phyloP scores from a whole-genome alignment of 306 rosid genomes.

The Prosopis cineraria region DNA sequence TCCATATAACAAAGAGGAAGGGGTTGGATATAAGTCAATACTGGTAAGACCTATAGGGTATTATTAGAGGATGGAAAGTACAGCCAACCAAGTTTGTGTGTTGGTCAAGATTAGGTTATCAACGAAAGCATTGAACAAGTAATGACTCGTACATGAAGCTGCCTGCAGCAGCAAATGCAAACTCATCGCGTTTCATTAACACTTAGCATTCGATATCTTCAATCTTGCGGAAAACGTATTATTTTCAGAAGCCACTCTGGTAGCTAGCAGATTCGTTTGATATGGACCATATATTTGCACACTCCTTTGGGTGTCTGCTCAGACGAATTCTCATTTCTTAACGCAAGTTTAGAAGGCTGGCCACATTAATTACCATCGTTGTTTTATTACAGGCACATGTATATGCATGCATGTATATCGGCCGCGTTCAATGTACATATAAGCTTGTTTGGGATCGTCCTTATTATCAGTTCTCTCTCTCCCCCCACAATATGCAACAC shows the following conservation, averaged over 20 bases:
- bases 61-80: not conserved
- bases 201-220: not conserved
- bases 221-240: too few relatives aligned
- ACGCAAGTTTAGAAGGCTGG: not conserved
- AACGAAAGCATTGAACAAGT: slow-evolving; percentile 35
- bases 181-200: not conserved
- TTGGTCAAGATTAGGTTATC: slow-evolving; percentile 59
- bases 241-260: too few relatives aligned
- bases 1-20: not conserved
- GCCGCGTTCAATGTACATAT: not conserved
- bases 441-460: too few relatives aligned
- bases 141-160: slow-evolving; percentile 2
- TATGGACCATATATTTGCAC: too few relatives aligned
- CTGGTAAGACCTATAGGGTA: slow-evolving; percentile 31
- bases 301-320: not conserved
- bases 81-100: slow-evolving; percentile 30
- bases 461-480: not conserved
- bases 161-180: not conserved
- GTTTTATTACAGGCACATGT: not conserved
- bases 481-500: not conserved
- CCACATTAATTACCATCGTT: not conserved
- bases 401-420: not conserved
- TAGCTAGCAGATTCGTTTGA: too few relatives aligned
- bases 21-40: slow-evolving; percentile 28
- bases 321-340: not conserved